These are phyloP conservation scores for Solanum hybrid DNA, from an alignment of 305 asterid genomes.

Conservation along the genomic window DNA sequence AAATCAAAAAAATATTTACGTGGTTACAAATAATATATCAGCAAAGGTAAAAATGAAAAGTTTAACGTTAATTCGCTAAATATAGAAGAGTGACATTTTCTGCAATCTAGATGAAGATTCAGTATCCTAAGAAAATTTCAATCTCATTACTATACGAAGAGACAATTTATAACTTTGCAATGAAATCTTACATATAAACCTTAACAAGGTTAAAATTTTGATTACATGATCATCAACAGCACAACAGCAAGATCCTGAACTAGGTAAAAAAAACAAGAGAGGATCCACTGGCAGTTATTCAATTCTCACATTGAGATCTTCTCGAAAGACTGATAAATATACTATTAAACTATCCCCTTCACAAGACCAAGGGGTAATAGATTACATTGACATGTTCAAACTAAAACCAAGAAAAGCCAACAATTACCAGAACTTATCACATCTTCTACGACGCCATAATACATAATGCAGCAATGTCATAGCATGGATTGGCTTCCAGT, in stretches of 20 bases:
- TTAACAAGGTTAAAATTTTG: neutral
- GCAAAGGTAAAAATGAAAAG: neutral
- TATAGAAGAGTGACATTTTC: neutral
- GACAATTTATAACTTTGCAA: neutral
- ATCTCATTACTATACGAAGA: neutral
- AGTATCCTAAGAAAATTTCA: neutral
- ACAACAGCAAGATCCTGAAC: neutral
- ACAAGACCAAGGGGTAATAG: neutral
- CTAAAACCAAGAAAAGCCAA: neutral
- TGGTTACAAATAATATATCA: too few species aligned
- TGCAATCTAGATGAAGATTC: neutral
- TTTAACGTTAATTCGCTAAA: neutral
- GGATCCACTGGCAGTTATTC: neutral
- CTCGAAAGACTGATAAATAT: neutral
- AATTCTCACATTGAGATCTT: neutral
- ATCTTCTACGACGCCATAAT: neutral
- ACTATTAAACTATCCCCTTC: neutral
- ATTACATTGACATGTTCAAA: neutral
- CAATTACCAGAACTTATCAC: neutral
- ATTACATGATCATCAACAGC: neutral
- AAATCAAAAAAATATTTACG: too few species aligned
- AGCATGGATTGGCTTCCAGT: neutral
- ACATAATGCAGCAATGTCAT: neutral
- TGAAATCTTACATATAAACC: neutral
- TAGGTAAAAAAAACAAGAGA: neutral